Evolutionary conservation across 495 filamentous ascomycete genomes (phyloP).

Genomic region (Aspergillus affinis): DNA sequence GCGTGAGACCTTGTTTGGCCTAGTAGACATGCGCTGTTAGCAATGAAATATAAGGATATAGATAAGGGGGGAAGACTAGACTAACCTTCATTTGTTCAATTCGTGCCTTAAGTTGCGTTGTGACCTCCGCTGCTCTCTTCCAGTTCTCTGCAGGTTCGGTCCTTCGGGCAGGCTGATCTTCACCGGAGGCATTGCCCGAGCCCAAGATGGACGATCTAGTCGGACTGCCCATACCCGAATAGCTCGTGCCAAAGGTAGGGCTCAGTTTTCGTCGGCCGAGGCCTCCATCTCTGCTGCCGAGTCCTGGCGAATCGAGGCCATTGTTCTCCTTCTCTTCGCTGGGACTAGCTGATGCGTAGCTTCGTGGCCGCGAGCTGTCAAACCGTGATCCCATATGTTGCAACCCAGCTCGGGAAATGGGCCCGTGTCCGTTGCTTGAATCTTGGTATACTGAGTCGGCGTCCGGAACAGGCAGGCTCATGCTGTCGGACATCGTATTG

Average conservation of each 20-base stretch:
- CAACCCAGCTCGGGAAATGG: conserved; percentile 33
- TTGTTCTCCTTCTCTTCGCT: conserved; percentile 82
- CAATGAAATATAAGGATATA: background rate
- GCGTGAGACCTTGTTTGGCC: conserved; percentile 46
- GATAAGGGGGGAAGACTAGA: conserved; percentile 8
- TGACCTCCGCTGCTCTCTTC: conserved; percentile 98
- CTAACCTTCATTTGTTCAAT: conserved; percentile 87
- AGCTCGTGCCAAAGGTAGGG: conserved; percentile 47
- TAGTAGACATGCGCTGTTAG: conserved; percentile 13
- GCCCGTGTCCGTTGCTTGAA: conserved; percentile 24
- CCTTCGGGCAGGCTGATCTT: conserved; percentile 35
- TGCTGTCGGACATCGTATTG: conserved; percentile 31
- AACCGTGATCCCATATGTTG: conserved; percentile 39
- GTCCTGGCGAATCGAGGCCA: conserved; percentile 42
- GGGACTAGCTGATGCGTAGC: conserved; percentile 65
- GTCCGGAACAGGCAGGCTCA: conserved; percentile 38
- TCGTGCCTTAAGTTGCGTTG: conserved; percentile 90
- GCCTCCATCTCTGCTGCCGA: conserved; percentile 33
- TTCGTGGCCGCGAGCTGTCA: conserved; percentile 52
- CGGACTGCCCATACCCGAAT: conserved; percentile 59
- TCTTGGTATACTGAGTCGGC: conserved; percentile 38
- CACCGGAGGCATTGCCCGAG: conserved; percentile 36
- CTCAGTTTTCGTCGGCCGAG: conserved; percentile 46
- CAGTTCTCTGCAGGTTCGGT: conserved; percentile 82
- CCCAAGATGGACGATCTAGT: conserved; percentile 43